Evolutionary conservation across 139 green algal species (phyloP), one percentile per base, ranked within the genome.

Genomic region (Mychonastes homosphaera): DNA sequence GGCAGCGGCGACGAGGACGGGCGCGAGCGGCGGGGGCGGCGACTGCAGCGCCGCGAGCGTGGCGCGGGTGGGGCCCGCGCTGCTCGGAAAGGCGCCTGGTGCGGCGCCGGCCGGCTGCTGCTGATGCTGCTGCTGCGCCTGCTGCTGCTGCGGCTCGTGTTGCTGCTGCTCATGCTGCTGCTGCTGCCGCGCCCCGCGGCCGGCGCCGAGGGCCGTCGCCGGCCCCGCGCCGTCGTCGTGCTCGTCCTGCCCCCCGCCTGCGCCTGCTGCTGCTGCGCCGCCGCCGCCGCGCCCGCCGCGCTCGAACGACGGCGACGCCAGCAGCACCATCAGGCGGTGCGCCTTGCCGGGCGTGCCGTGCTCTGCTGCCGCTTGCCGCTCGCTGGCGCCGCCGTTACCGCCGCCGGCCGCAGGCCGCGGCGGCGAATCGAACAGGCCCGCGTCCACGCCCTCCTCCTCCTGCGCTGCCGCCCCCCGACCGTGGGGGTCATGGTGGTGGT

Each of bases 11-110:
- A 60, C 59, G 49, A 67, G 49, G 53, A 67, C 19, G 59, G 59
- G 59, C 36, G 59, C 49, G 52, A 36, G 43, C 10, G 59, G 53
- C 16, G 59, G 36, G 38, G 58, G 59, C 35, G 59, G 59, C 10
- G 59, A 67, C 59, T 67, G 59, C 28, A 67, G 38, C 16, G 49
- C 48, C n/a, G 59, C 59, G 2, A 67, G 49, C 2, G 59, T 67
- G 19, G 59, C 49, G 23, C 39, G 34, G 26, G 43, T 60, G 2
- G 59, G 59, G 29, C 59, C 49, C 34, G 59, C n/a, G n/a, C n/a
- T n/a, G n/a, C n/a, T n/a, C n/a, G n/a, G n/a, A n/a, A n/a, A n/a
- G n/a, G n/a, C n/a, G n/a, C n/a, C n/a, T n/a, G n/a, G n/a, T n/a
- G n/a, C n/a, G n/a, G n/a, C n/a, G n/a, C n/a, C n/a, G n/a, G n/a